A percentile compares a stretch with the other conserved stretches of the same genome.
Conservation (phyloP, 2,329 filamentous ascomycete genomes). For the Venturia carpophila region DNA sequence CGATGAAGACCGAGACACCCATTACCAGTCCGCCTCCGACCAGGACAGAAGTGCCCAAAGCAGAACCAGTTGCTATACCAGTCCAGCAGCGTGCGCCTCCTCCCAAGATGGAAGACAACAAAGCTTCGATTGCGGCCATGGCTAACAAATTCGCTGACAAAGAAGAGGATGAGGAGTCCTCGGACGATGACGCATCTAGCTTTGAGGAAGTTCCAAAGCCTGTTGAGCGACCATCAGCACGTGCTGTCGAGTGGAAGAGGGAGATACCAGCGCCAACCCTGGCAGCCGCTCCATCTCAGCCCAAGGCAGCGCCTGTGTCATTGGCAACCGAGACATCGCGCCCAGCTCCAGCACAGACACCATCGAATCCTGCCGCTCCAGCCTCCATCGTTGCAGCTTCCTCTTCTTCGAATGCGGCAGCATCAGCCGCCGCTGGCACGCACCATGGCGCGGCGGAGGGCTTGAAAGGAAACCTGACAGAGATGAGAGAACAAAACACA, state of each 20-base stretch:
- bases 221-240: conserved; percentile 47
- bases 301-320: conserved; percentile 21
- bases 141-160: conserved; percentile 80
- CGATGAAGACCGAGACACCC: conserved; percentile 36
- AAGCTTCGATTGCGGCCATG: conserved; percentile 75
- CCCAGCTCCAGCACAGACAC: conserved; percentile 30
- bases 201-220: conserved; percentile 83
- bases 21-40: conserved; percentile 36
- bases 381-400: neutral
- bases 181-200: conserved; percentile 62
- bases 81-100: conserved; percentile 45
- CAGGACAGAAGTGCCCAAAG: conserved; percentile 46
- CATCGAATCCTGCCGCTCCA: conserved; percentile 3
- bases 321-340: conserved; percentile 30
- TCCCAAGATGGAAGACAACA: conserved; percentile 73
- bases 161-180: conserved; percentile 51
- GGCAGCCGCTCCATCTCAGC: conserved; percentile 19
- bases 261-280: conserved; percentile 37
- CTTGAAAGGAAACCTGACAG: conserved; percentile 58
- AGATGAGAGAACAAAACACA: conserved; percentile 53
- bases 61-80: conserved; percentile 44
- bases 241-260: conserved; percentile 34
- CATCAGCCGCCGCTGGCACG: conserved; percentile 31
- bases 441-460: conserved; percentile 38
- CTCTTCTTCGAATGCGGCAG: conserved; percentile 28